Conservation (phyloP, 306 rosid genomes). For the Cucumis cinereus region DNA sequence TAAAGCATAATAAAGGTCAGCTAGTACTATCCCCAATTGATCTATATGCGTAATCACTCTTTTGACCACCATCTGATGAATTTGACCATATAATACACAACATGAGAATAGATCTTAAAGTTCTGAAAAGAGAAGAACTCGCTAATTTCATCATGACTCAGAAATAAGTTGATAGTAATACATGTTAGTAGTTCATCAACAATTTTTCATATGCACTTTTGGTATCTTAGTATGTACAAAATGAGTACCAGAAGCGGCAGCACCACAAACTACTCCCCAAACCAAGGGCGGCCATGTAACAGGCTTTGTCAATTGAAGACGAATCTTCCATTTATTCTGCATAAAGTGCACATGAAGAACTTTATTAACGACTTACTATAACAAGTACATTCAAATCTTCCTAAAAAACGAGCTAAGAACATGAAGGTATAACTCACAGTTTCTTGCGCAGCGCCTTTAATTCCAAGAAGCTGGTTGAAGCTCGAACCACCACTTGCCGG, state of each 20-base stretch:
- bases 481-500: constrained; percentile 35
- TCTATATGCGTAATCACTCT: neutral
- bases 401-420: neutral
- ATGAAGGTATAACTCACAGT: constrained; percentile 21
- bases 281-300: constrained; percentile 99
- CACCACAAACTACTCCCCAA: constrained; percentile 98
- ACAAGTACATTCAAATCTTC: neutral
- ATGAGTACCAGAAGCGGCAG: constrained; percentile 89
- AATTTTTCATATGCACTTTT: neutral
- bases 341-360: constrained; percentile 15
- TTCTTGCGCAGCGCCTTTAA: constrained; percentile 52
- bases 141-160: neutral
- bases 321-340: constrained; percentile 95
- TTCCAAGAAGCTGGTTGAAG: constrained; percentile 56
- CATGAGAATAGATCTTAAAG: neutral
- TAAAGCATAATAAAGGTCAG: neutral
- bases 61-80: neutral
- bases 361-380: neutral
- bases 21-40: neutral
- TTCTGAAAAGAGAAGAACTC: neutral
- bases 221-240: neutral
- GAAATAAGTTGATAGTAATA: neutral
- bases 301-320: constrained; percentile 96
- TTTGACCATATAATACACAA: neutral
- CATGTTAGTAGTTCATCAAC: neutral